Conservation (phyloP, 2,329 filamentous ascomycete species). For the Pleurostoma richardsiae region DNA sequence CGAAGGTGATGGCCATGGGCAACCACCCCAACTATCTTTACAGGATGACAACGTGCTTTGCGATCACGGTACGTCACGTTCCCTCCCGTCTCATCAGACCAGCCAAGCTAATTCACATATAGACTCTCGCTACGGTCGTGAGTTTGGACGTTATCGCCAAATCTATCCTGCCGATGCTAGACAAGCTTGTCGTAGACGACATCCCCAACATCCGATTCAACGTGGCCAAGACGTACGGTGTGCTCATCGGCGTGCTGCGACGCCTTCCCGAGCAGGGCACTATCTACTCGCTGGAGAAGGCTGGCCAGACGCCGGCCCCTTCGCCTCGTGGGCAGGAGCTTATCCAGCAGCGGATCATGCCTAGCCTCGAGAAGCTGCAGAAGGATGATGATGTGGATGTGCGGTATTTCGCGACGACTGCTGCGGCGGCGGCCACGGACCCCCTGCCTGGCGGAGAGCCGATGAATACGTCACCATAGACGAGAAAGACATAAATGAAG, state of each 20-base stretch:
- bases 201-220: constrained; percentile 99
- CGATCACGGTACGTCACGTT: constrained; percentile 74
- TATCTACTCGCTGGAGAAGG: constrained; percentile 78
- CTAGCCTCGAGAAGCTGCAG: constrained; percentile 90
- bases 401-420: constrained; percentile 93
- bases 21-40: constrained; percentile 98
- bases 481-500: constrained; percentile 41
- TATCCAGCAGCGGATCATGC: constrained; percentile 80
- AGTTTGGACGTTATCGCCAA: constrained; percentile 89
- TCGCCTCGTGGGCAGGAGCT: constrained; percentile 72
- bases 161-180: constrained; percentile 92
- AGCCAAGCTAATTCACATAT: constrained; percentile 2
- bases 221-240: constrained; percentile 93
- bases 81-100: constrained; percentile 15
- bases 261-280: constrained; percentile 86
- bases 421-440: constrained; percentile 57
- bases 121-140: constrained; percentile 93
- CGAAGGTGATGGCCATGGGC: constrained; percentile 98
- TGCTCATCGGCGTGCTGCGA: constrained; percentile 86
- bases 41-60: constrained; percentile 99
- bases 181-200: constrained; percentile 87
- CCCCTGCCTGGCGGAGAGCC: constrained; percentile 45
- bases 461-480: constrained; percentile 64
- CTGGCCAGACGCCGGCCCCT: constrained; percentile 54
- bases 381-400: constrained; percentile 98